Conservation (phyloP, 306 rosid genomes). For the Pachyrhizus erosus region DNA sequence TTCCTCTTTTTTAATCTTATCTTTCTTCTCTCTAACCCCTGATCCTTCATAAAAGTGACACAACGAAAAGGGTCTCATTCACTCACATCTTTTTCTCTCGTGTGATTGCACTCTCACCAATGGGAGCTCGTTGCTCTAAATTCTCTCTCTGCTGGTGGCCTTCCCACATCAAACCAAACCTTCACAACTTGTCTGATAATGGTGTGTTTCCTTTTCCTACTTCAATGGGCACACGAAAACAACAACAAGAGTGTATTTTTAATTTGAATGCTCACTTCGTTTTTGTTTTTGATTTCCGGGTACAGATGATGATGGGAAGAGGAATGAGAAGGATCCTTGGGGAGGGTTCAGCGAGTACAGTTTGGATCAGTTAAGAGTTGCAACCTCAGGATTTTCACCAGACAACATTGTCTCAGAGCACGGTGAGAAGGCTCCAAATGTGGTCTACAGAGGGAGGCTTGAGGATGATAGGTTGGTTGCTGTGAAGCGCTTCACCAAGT, state of each 20-base stretch:
- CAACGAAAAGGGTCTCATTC: neutral
- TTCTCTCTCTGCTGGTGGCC: slow-evolving; percentile 85
- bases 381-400: slow-evolving; percentile 86
- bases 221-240: neutral
- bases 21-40: slow-evolving; percentile 10
- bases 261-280: slow-evolving; percentile 25
- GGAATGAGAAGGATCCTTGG: slow-evolving; percentile 57
- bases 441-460: slow-evolving; percentile 82
- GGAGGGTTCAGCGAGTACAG: slow-evolving; percentile 79
- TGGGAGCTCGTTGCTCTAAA: slow-evolving; percentile 99
- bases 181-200: slow-evolving; percentile 61
- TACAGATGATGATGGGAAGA: slow-evolving; percentile 63
- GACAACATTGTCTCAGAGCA: slow-evolving; percentile 96
- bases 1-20: slow-evolving; percentile 14
- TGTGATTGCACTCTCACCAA: slow-evolving; percentile 52
- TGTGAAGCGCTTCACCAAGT: slow-evolving; percentile 90
- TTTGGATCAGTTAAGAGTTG: slow-evolving; percentile 77
- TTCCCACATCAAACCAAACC: slow-evolving; percentile 77
- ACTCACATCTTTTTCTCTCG: neutral
- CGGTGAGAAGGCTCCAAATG: slow-evolving; percentile 99
- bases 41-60: slow-evolving; percentile 30
- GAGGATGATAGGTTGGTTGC: slow-evolving; percentile 79
- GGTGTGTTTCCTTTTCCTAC: slow-evolving; percentile 46
- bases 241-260: neutral
- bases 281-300: slow-evolving; percentile 35